A percentile compares a stretch with the other conserved stretches of the same genome.
These are phyloP conservation scores for Backusella mclennaniae DNA, from an alignment of 192 early-diverging fungal species.

Conservation along the genomic window DNA sequence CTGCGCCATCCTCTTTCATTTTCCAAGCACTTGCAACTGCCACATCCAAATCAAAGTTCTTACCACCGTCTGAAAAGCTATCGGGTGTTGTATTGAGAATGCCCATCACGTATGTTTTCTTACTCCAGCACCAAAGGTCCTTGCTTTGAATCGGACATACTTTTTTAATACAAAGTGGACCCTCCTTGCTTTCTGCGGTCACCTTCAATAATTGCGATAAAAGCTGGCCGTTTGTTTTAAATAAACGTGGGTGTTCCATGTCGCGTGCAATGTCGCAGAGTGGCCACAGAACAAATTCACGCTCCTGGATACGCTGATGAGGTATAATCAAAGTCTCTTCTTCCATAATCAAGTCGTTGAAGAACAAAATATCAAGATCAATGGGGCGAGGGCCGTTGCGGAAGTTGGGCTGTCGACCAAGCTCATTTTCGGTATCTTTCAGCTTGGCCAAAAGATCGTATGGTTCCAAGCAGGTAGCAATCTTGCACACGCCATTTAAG, in stretches of 20 bases:
- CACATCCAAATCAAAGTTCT: slow-evolving; percentile 54
- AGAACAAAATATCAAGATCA: slow-evolving; percentile 97
- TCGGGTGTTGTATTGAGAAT: slow-evolving; percentile 98
- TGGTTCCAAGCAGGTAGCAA: slow-evolving; percentile 78
- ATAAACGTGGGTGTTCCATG: slow-evolving; percentile 86
- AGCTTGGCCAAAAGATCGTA: slow-evolving; percentile 67
- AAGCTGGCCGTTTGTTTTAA: slow-evolving; percentile 72
- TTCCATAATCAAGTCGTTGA: slow-evolving; percentile 71
- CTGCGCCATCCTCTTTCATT: slow-evolving; percentile 76
- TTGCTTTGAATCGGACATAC: slow-evolving; percentile 46
- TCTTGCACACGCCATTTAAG: slow-evolving; percentile 86
- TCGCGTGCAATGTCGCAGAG: slow-evolving; percentile 91
- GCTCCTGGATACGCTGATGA: slow-evolving; percentile 83
- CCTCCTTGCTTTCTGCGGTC: slow-evolving; percentile 36
- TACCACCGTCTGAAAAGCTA: slow-evolving; percentile 93
- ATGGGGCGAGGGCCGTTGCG: slow-evolving; percentile 90
- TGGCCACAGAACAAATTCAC: slow-evolving; percentile 93
- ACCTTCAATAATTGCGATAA: slow-evolving; percentile 57
- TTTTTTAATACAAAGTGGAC: slow-evolving; percentile 48
- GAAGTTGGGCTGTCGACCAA: slow-evolving; percentile 69
- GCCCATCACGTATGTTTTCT: slow-evolving; percentile 88
- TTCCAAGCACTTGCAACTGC: slow-evolving; percentile 66
- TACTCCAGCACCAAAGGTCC: slow-evolving; percentile 56
- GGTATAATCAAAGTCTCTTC: slow-evolving; percentile 78
- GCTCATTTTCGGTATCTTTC: slow-evolving; percentile 79